These are phyloP conservation scores for Nicotiana tabacum DNA, from an alignment of 257 asterid genomes.

Conservation along the genomic window DNA sequence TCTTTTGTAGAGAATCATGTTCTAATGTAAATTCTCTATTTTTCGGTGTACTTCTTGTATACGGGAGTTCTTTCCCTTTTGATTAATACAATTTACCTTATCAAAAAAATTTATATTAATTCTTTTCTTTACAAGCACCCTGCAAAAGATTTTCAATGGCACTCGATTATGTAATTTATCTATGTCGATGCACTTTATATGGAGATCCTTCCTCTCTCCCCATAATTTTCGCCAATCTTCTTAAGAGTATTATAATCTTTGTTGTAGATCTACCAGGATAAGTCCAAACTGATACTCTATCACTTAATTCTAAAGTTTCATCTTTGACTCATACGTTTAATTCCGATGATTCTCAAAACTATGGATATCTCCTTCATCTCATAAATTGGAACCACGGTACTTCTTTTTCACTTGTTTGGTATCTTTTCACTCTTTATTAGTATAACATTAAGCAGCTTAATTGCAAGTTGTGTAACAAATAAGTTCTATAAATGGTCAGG, in stretches of 20 bases:
- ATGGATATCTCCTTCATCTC: background rate
- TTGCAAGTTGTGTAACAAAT: background rate
- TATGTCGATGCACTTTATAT: background rate
- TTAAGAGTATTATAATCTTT: background rate
- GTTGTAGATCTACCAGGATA: background rate
- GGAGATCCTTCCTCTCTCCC: background rate
- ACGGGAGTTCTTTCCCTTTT: no score
- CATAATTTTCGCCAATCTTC: background rate
- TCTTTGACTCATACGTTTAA: background rate
- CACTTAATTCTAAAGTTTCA: background rate
- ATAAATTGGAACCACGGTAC: background rate
- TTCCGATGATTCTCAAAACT: background rate
- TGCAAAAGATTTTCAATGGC: background rate
- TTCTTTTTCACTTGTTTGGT: background rate
- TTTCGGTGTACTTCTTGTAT: no score
- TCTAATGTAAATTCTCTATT: no score
- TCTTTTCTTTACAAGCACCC: background rate
- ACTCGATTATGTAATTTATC: background rate
- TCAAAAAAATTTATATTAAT: no score
- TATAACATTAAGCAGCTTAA: background rate
- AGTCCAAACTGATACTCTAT: background rate
- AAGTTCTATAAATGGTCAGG: background rate
- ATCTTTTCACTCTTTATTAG: background rate
- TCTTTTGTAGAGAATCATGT: no score
- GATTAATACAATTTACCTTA: no score